These are phyloP conservation scores for Metarhizium album DNA, from an alignment of 2,329 filamentous ascomycete species.

Conservation along the genomic window DNA sequence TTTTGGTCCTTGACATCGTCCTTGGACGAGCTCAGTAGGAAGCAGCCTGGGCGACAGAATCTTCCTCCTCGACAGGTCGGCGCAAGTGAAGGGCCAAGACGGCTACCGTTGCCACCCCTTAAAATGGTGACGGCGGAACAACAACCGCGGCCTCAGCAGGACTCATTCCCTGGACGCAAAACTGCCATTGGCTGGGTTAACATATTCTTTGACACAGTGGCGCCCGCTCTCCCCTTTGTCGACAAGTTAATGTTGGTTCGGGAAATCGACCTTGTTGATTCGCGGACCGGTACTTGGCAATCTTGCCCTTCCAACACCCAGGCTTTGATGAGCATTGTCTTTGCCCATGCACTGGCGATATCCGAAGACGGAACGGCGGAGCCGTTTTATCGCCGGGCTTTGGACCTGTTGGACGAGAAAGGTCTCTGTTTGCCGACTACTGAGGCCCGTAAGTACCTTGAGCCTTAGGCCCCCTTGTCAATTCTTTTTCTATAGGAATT, in stretches of 20 bases:
- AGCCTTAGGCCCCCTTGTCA: not conserved
- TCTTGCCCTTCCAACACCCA: conserved; percentile 4
- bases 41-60: conserved; percentile 6
- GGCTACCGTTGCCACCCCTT: conserved; percentile 1
- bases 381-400: conserved; percentile 16
- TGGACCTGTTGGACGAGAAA: conserved; percentile 16
- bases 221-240: conserved; percentile 16
- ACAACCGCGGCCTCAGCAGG: not conserved
- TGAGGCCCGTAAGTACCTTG: conserved; percentile 8
- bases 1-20: conserved; percentile 16
- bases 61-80: conserved; percentile 1
- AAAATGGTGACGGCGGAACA: not conserved
- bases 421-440: conserved; percentile 14
- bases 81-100: not conserved
- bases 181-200: conserved; percentile 13
- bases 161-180: conserved; percentile 10
- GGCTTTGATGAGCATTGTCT: conserved; percentile 17
- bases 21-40: conserved; percentile 15
- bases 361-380: conserved; percentile 12
- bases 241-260: conserved; percentile 12
- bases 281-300: conserved; percentile 6
- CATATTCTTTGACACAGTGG: conserved; percentile 19
- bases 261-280: conserved; percentile 11
- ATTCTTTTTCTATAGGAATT: not conserved
- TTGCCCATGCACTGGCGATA: conserved; percentile 17